Conservation (phyloP, 345 rosid species). For the Eucalyptus urophylla region DNA sequence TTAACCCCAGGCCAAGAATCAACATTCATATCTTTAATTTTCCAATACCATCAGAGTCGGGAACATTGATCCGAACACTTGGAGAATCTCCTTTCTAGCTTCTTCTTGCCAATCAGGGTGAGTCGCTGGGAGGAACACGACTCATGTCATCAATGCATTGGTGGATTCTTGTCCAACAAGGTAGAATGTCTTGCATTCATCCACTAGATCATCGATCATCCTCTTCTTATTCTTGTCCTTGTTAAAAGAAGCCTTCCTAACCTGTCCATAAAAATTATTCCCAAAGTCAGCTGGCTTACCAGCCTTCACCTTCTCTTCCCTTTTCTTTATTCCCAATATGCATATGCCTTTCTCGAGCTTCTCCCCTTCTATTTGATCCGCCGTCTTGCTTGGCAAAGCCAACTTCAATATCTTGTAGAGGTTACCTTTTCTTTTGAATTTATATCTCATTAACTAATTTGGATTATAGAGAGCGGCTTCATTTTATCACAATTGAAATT, state of each 20-base stretch:
- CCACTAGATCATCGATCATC: slow-evolving; percentile 14
- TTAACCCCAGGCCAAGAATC: neutral
- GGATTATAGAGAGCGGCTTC: neutral
- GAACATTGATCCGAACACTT: slow-evolving; percentile 8
- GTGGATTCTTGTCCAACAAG: slow-evolving; percentile 17
- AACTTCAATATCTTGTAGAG: neutral
- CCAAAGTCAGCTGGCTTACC: neutral
- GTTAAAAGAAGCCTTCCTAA: neutral
- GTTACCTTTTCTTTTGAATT: neutral
- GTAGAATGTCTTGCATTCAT: slow-evolving; percentile 27
- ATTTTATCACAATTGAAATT: neutral
- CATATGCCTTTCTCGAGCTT: neutral
- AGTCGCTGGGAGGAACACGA: slow-evolving; percentile 5
- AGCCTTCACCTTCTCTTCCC: neutral
- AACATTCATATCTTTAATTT: slow-evolving; percentile 7
- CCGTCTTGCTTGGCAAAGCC: neutral
- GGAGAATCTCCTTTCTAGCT: slow-evolving; percentile 18
- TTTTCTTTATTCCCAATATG: neutral
- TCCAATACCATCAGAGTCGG: slow-evolving; percentile 1
- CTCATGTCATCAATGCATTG: neutral
- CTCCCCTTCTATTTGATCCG: slow-evolving; percentile 3
- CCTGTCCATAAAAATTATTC: slow-evolving; percentile 11
- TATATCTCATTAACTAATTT: neutral
- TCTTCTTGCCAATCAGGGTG: slow-evolving; percentile 32
- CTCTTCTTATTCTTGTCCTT: neutral